Evolutionary conservation across 2,329 filamentous ascomycete species (phyloP), one percentile per base, ranked within the genome.

Genomic region (Endocalyx cinctus): DNA sequence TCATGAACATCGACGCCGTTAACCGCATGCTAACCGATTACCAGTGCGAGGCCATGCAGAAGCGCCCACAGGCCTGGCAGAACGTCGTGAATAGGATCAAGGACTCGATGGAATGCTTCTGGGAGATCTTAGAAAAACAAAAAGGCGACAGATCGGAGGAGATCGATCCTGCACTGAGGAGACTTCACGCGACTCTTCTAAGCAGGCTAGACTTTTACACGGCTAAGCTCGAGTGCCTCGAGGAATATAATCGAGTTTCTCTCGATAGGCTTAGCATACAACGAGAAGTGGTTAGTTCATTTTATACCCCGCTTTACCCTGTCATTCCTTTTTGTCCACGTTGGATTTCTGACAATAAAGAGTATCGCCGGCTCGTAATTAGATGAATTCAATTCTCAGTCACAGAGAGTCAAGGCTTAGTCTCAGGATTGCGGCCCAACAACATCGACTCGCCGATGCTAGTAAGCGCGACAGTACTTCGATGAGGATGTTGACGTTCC

Each of bases 391-490:
- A 27, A 54, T 60, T 23, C 54, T 60, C 19, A 49, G 50, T 3
- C 57, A 60, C 34, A 50, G 53, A 35, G 58, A 60, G 34, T 55
- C 51, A 8, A 52, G 56, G 29, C 41, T 62, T 2, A 59, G 54
- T 25, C 49, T 60, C 13, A 43, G 57, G 29, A 59, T 49, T 6
- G 41, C 48, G 2, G 34, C 38, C 10, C 41, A 48, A 20, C 47
- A 52, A 28, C 42, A 40, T 11, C 41, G 36, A n/a, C 33, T 50
- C 19, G 46, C 47, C 8, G 28, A 46, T 27, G 34, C 40, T 10
- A 45, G 41, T 26, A 42, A 39, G 18, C 39, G 31, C 12, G 47
- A 52, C 14, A 46, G 44, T 19, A 41, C 45, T 16, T 50, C 57
- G 10, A 58, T 58, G 55, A 42, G 42, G 30, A 42, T 33, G 1